Base-by-base conservation (phyloP, 2,329 filamentous ascomycete genomes). In the Aspergillus sp. region DNA sequence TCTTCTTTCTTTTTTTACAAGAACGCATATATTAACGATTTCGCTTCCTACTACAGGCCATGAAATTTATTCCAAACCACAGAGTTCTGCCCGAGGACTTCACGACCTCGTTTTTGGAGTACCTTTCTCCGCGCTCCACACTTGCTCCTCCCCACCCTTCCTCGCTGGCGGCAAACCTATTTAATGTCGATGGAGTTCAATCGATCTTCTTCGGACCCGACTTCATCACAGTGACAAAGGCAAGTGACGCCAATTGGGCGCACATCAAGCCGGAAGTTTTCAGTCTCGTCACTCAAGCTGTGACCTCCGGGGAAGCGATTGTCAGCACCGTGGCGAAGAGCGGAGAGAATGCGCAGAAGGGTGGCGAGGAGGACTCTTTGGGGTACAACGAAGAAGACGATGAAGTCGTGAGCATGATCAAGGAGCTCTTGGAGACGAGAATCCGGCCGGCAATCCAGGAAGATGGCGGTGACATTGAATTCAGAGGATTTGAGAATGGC, bases 371-470 rank as follows among this genome's bases (percentile, higher is more conserved):
- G 60, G 91, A 96, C 68, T 90, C 86, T 59, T 79, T 96, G 52
- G 85, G 85, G 21, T 96, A 93, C 74, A 87, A 93, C 67, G 92
- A 96, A 71, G 88, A 96, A 62, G 95, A 99, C 73, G 89, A 88
- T 64, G 95, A 99, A 77, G 91, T 97, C 11, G 89, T 99, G 8
- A 90, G 91, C 58, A 98, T 98, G 95, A 98, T 99, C 78, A 96
- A 98, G 79, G 95, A 99, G 78, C 80, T 99, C 33, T 82, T 99
- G 37, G 95, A 99, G 77, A 99, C 95, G 25, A 84, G 95, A 61
- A 96, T 99, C 70, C 84, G 95, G 44, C 95, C 95, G 0, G 90
- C 93, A 1, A 99, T 99, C 62, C 95, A 98, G 75, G 95, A 98
- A 73, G 95, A 99, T 66, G 95, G 95, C 48, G 95, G 95, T 46